phyloP scores from a whole-genome alignment of 2,329 filamentous ascomycete species.

The Diaporthe citrichinensis region DNA sequence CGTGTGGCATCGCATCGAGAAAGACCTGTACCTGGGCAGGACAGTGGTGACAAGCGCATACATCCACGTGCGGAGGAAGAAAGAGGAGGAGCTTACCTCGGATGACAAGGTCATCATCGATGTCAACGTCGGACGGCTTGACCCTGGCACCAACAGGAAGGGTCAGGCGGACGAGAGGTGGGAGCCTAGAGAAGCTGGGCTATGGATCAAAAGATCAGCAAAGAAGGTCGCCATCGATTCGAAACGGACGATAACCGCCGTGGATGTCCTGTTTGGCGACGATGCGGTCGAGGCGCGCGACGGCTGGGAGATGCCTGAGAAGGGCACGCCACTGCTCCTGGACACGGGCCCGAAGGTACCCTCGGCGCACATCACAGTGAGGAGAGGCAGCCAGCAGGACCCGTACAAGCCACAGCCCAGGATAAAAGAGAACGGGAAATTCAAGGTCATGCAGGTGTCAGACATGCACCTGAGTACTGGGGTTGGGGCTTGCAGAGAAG shows the following conservation, averaged over 20 bases:
- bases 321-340: slow-evolving; percentile 80
- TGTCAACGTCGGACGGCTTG: slow-evolving; percentile 79
- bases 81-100: slow-evolving; percentile 83
- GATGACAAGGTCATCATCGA: slow-evolving; percentile 86
- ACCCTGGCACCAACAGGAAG: slow-evolving; percentile 73
- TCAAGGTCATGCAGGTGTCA: slow-evolving; percentile 98
- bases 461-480: slow-evolving; percentile 96
- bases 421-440: slow-evolving; percentile 89
- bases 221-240: slow-evolving; percentile 83
- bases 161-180: slow-evolving; percentile 74
- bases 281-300: slow-evolving; percentile 91
- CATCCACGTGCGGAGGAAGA: slow-evolving; percentile 85
- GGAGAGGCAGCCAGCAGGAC: slow-evolving; percentile 77
- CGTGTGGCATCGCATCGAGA: slow-evolving; percentile 86
- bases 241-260: slow-evolving; percentile 79
- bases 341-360: slow-evolving; percentile 73
- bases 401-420: slow-evolving; percentile 79
- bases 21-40: slow-evolving; percentile 86
- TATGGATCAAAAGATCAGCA: slow-evolving; percentile 85
- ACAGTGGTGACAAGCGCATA: slow-evolving; percentile 84
- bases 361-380: slow-evolving; percentile 82
- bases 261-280: slow-evolving; percentile 90
- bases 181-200: slow-evolving; percentile 82
- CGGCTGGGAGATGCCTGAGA: slow-evolving; percentile 79
- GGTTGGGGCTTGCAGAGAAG: slow-evolving; percentile 86